A percentile compares a stretch with the other conserved stretches of the same genome.
Conservation (phyloP, 768 basidiomycete species). For the Harrya chromipes region DNA sequence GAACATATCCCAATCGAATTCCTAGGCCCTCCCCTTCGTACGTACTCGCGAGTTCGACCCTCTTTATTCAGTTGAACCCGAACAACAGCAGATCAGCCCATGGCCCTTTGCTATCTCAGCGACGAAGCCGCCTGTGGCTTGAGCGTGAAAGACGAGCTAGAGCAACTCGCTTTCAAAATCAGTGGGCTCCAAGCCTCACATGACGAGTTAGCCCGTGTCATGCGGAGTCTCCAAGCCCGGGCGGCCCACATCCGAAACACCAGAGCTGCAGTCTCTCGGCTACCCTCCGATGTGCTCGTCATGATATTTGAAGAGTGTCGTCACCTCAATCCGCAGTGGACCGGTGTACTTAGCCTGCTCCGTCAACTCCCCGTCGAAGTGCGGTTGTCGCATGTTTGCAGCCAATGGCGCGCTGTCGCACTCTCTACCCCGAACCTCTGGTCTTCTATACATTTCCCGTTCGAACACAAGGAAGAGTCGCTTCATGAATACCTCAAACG, state of each 20-base stretch:
- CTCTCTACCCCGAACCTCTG: conserved; percentile 34
- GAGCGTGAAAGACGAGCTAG: conserved; percentile 22
- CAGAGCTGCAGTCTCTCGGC: conserved; percentile 28
- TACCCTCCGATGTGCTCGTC: conserved; percentile 31
- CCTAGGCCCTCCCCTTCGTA: conserved; percentile 20
- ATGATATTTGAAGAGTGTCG: conserved; percentile 32
- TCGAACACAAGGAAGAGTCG: conserved; percentile 28
- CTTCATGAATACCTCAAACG: conserved; percentile 33
- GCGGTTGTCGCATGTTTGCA: conserved; percentile 34
- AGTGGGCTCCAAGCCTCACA: conserved; percentile 27
- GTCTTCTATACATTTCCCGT: conserved; percentile 33
- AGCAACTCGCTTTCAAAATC: conserved; percentile 26
- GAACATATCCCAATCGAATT: conserved; percentile 20
- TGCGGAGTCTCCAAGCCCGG: conserved; percentile 27
- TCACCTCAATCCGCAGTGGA: conserved; percentile 31
- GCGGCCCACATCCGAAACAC: conserved; percentile 32
- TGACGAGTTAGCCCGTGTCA: conserved; percentile 24
- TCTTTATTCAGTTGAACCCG: conserved; percentile 3
- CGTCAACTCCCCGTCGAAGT: conserved; percentile 33
- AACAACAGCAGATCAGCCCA: conserved; percentile 11
- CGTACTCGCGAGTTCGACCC: conserved; percentile 4
- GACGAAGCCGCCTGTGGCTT: conserved; percentile 11
- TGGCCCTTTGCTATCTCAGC: conserved; percentile 26
- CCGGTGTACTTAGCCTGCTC: conserved; percentile 31
- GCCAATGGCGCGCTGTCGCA: conserved; percentile 35